Base-by-base conservation (phyloP, 2,329 filamentous ascomycete species). In the Chaetomiaceae sp. region DNA sequence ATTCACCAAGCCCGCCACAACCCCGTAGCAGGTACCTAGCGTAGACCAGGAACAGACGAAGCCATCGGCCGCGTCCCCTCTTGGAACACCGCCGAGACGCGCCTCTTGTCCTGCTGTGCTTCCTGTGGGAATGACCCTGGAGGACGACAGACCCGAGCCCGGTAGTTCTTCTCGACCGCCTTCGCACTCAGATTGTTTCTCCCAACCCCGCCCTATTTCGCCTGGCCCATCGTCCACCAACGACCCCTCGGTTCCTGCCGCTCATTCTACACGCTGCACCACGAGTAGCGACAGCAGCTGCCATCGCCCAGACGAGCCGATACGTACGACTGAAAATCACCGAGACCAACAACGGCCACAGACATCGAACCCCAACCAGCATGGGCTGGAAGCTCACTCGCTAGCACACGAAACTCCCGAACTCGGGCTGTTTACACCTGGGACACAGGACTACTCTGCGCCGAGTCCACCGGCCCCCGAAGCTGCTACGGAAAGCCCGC, bases 301-400 rank as follows among this genome's bases (percentile, higher is more conserved):
- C 19, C 23, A 27, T n/a, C 39, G 48, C 6, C 56, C 51, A 25
- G 38, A 55, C 52, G 60, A 56, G 27, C 50, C 55, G n/a, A n/a
- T 46, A 47, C 29, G 53, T 27, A 55, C 52, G 53, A 54, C 51
- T 34, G 51, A 56, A 36, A 40, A 60, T 27, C n/a, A n/a, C n/a
- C 50, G 56, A 33, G 53, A 50, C 15, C 55, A 40, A 39, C 54
- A 56, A 51, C 59, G 57, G 59, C 51, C 53, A 39, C 55, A 57
- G 60, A 47, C 53, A 42, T 57, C 55, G 33, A 61, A 65, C 31
- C 61, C 50, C 47, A 59, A 60, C 51, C 67, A 65, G 53, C 56
- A 69, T 69, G 67, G 59, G 65, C 56, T 63, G 58, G 66, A 58
- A 23, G 60, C 66, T 47, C 54, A 56, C 40, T 54, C 59, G 29